phyloP scores from a whole-genome alignment of 345 rosid species.

The Gossypium arboreum region DNA sequence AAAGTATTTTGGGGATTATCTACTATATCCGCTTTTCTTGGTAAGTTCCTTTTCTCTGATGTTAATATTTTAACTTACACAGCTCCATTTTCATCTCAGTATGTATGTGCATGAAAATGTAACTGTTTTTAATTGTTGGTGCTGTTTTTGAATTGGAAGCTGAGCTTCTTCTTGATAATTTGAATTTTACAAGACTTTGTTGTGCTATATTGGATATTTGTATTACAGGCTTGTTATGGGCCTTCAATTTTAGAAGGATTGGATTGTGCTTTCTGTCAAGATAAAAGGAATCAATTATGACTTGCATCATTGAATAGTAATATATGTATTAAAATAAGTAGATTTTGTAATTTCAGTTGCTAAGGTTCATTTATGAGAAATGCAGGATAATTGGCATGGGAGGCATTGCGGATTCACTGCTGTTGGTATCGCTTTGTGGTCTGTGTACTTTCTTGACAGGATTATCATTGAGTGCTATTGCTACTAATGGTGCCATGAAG shows the following conservation, averaged over 20 bases:
- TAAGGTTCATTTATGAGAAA: conserved; percentile 18
- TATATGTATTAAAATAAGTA: not conserved
- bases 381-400: conserved; percentile 99
- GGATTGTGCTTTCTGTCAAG: not conserved
- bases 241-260: not conserved
- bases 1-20: conserved; percentile 96
- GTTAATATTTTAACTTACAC: not conserved
- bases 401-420: conserved; percentile 76
- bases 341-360: not conserved
- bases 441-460: conserved; percentile 87
- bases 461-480: conserved; percentile 97
- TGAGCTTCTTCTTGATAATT: not conserved
- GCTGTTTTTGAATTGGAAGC: not conserved
- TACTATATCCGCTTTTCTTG: conserved; percentile 97
- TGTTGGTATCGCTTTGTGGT: conserved; percentile 88
- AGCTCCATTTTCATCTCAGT: not conserved
- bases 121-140: not conserved
- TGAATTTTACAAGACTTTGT: not conserved
- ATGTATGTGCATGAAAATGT: not conserved
- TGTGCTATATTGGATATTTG: not conserved
- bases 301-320: not conserved
- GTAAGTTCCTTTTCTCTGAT: conserved; percentile 34
- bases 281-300: not conserved
- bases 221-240: not conserved
- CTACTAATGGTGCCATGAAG: conserved; percentile 99